These are phyloP conservation scores for Triglochin maritima DNA, from an alignment of 106 monocot genomes.

Conservation along the genomic window DNA sequence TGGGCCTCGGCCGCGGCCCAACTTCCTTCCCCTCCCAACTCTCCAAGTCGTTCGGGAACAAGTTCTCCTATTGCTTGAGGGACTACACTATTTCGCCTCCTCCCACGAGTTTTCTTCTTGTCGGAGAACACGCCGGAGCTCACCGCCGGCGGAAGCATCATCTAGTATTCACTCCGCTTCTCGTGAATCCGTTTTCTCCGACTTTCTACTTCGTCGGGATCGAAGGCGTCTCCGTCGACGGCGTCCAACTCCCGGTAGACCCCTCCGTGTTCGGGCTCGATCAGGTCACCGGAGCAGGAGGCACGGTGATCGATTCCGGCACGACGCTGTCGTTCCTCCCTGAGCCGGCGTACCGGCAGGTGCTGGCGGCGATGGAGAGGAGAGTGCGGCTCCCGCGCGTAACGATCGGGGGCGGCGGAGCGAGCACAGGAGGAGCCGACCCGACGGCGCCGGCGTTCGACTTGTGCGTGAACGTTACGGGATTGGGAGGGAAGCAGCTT, in stretches of 20 bases:
- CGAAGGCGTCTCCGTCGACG: slow-evolving; percentile 18
- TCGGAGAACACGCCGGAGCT: slow-evolving; percentile 9
- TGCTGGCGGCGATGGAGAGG: slow-evolving; percentile 19
- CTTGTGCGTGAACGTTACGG: slow-evolving; percentile 28
- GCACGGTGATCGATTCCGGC: slow-evolving; percentile 40
- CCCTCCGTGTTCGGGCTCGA: slow-evolving; percentile 26
- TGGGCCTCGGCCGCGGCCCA: slow-evolving; percentile 42
- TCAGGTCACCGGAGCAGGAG: slow-evolving; percentile 20
- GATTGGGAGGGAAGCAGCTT: neutral
- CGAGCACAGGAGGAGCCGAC: neutral
- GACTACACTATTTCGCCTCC: slow-evolving; percentile 41
- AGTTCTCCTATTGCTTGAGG: slow-evolving; percentile 44
- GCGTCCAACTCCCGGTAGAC: slow-evolving; percentile 10
- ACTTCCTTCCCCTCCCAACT: slow-evolving; percentile 38
- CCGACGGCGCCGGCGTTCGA: slow-evolving; percentile 19
- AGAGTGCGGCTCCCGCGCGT: slow-evolving; percentile 13
- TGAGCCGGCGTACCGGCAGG: slow-evolving; percentile 19
- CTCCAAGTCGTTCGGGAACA: slow-evolving; percentile 11
- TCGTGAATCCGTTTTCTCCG: slow-evolving; percentile 28
- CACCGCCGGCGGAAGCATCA: neutral
- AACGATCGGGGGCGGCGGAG: neutral
- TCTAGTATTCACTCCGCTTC: slow-evolving; percentile 29
- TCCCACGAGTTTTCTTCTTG: slow-evolving; percentile 36
- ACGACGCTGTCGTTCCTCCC: slow-evolving; percentile 40
- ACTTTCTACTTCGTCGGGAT: slow-evolving; percentile 37